Evolutionary conservation across 2,329 filamentous ascomycete genomes (phyloP).

Genomic region (Cordyceps cateniannulata): DNA sequence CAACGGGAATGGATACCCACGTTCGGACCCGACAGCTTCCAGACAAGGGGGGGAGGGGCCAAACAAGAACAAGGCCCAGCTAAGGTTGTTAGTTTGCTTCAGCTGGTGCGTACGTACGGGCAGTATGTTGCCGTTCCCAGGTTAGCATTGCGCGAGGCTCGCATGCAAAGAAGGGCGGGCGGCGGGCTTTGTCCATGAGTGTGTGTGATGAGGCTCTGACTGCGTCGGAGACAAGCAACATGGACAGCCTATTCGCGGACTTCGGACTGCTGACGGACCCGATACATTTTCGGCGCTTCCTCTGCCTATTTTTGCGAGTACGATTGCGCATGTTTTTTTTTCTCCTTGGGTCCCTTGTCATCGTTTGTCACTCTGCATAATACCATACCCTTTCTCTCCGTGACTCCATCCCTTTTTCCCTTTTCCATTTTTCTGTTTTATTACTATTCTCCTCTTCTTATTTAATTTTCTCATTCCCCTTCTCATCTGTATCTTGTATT

Average conservation of each 20-base stretch:
- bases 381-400: background rate
- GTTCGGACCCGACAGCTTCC: slow-evolving; percentile 2
- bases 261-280: slow-evolving; percentile 8
- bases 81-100: background rate
- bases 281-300: background rate
- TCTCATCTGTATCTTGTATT: background rate
- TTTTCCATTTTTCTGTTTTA: background rate
- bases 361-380: background rate
- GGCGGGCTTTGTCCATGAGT: background rate
- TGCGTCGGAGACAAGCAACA: background rate
- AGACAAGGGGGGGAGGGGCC: background rate
- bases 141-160: too few relatives aligned
- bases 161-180: too few relatives aligned
- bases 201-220: background rate
- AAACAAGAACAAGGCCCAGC: background rate
- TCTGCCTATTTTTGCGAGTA: background rate
- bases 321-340: slow-evolving; percentile 10
- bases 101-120: too few relatives aligned
- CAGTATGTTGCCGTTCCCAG: too few relatives aligned
- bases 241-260: background rate
- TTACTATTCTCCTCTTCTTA: background rate
- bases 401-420: background rate
- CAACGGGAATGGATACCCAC: background rate
- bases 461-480: background rate
- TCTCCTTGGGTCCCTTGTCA: background rate